Percentiles rank a stretch among this genome's conserved stretches.
phyloP scores from a whole-genome alignment of 805 yeast species.

The Candida ponderosae region DNA sequence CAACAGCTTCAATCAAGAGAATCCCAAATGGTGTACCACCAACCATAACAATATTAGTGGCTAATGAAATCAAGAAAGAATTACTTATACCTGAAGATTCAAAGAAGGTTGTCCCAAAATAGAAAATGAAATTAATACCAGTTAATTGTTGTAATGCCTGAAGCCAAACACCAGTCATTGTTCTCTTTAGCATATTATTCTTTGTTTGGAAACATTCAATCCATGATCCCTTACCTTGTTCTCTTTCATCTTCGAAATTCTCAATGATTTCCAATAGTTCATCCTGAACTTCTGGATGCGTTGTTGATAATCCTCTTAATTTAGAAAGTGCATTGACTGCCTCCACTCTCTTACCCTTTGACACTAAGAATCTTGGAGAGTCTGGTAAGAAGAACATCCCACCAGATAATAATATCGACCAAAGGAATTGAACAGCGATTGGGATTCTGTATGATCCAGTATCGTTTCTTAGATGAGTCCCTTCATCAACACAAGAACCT shows the following conservation, averaged over 20 bases:
- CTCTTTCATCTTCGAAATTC: slow-evolving; percentile 36
- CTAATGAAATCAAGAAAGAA: slow-evolving; percentile 35
- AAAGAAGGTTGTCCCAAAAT: slow-evolving; percentile 61
- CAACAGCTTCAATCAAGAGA: slow-evolving; percentile 45
- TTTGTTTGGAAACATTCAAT: slow-evolving; percentile 27
- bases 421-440: slow-evolving; percentile 60
- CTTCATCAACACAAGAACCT: slow-evolving; percentile 67
- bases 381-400: slow-evolving; percentile 72
- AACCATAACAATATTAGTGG: slow-evolving; percentile 38
- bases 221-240: slow-evolving; percentile 19
- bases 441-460: slow-evolving; percentile 68
- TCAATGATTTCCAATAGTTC: slow-evolving; percentile 42
- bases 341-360: slow-evolving; percentile 43
- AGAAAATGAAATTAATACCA: slow-evolving; percentile 66
- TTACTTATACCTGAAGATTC: slow-evolving; percentile 40
- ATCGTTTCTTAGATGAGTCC: slow-evolving; percentile 43
- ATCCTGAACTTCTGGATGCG: slow-evolving; percentile 35
- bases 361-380: slow-evolving; percentile 64
- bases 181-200: slow-evolving; percentile 33
- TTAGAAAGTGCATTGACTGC: slow-evolving; percentile 50
- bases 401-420: slow-evolving; percentile 52
- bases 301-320: slow-evolving; percentile 41
- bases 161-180: slow-evolving; percentile 33
- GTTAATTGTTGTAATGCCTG: slow-evolving; percentile 58
- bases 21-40: slow-evolving; percentile 49